phyloP scores from a whole-genome alignment of 768 basidiomycete species.

The Xerocomellus amylosporus region DNA sequence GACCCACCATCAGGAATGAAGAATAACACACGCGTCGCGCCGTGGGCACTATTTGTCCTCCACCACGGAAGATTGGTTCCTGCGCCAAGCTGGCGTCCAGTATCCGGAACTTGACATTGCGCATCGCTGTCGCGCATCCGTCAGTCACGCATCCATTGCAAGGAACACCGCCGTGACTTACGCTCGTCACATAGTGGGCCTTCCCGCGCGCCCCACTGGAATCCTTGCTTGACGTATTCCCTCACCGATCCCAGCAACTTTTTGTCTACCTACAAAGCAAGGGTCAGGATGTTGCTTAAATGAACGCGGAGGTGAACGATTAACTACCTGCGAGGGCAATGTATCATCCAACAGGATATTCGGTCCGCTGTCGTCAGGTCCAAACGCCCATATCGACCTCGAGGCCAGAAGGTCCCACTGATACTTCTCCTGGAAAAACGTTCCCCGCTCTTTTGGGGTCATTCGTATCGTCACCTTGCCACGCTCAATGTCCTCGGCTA shows the following conservation, averaged over 20 bases:
- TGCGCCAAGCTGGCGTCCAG: constrained; percentile 89
- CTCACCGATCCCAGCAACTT: constrained; percentile 85
- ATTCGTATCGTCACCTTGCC: constrained; percentile 93
- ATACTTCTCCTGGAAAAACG: constrained; percentile 95
- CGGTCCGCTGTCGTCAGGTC: constrained; percentile 92
- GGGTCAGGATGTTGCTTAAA: background rate
- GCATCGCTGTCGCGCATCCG: constrained; percentile 65
- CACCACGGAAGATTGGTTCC: constrained; percentile 97
- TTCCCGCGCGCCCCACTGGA: constrained; percentile 99
- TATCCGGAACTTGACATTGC: constrained; percentile 97
- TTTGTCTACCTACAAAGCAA: constrained; percentile 72
- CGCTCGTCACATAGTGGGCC: constrained; percentile 98
- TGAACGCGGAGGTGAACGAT: background rate
- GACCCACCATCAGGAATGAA: constrained; percentile 91
- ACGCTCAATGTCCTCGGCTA: constrained; percentile 94
- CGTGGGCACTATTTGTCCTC: constrained; percentile 98
- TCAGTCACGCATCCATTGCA: background rate
- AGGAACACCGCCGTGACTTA: constrained; percentile 46
- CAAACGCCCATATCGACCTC: constrained; percentile 99
- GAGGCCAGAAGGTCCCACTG: constrained; percentile 98
- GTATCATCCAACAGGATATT: constrained; percentile 96
- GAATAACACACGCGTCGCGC: constrained; percentile 99
- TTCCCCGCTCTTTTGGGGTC: constrained; percentile 91
- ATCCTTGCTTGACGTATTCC: constrained; percentile 97
- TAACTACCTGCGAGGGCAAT: constrained; percentile 79